Percentiles rank a stretch among this genome's conserved stretches.
Conservation (phyloP, 352 stramenopile species). For the Peronospora destructor region DNA sequence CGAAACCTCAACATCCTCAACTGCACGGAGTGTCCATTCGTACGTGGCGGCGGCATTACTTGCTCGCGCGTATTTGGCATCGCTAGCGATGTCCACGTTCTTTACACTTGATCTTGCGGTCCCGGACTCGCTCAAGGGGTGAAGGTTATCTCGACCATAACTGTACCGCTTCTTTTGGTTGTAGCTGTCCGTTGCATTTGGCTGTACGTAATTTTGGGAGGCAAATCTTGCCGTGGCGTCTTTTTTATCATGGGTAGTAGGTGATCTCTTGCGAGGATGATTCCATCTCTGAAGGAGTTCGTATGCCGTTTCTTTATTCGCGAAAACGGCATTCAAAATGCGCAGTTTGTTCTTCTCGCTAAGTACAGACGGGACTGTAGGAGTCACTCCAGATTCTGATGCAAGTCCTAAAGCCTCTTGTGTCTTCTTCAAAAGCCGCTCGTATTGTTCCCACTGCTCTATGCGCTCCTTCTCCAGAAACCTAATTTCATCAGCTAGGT, state of each 20-base stretch:
- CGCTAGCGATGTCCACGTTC: conserved; percentile 1
- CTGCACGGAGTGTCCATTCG: conserved; percentile 20
- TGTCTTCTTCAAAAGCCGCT: conserved; percentile 43
- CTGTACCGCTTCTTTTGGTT: conserved; percentile 36
- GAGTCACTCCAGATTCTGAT: conserved; percentile 3
- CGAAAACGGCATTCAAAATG: conserved; percentile 34
- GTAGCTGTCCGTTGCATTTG: conserved; percentile 16
- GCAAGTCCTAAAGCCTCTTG: conserved; percentile 15
- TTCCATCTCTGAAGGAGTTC: conserved; percentile 35
- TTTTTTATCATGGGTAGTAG: conserved; percentile 1
- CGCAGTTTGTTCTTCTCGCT: conserved; percentile 16
- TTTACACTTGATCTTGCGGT: background rate
- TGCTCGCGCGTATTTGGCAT: background rate
- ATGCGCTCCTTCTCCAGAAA: conserved; percentile 73
- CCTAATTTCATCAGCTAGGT: conserved; percentile 66
- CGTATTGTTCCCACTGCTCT: conserved; percentile 69
- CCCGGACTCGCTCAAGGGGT: conserved; percentile 6
- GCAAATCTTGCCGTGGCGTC: conserved; percentile 1
- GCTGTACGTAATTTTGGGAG: conserved; percentile 7
- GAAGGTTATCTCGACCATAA: conserved; percentile 19
- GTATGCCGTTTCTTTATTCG: conserved; percentile 37
- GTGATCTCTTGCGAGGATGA: conserved; percentile 3
- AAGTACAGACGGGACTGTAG: conserved; percentile 1
- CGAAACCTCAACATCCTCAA: conserved; percentile 6
- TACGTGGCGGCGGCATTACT: conserved; percentile 4